Evolutionary conservation across 768 basidiomycete genomes (phyloP), one percentile per base, ranked within the genome.

Genomic region (Gloeophyllum trabeum): DNA sequence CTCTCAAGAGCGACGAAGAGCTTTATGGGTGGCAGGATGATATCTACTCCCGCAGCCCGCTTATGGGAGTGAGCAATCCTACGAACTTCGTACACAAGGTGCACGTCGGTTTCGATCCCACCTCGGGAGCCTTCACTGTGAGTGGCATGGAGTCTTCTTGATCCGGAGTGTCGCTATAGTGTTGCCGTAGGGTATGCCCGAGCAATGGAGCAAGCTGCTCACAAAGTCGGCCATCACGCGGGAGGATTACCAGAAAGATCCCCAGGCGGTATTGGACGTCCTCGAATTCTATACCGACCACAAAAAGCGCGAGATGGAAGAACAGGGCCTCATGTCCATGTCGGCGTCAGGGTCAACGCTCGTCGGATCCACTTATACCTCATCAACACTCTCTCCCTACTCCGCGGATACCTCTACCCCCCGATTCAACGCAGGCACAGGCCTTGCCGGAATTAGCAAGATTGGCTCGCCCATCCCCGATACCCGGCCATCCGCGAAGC

Each of bases 11-110:
- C 49, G 93, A 99, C 56, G 90, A 93, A 51, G 94, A 99, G 54
- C 71, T 99, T n/a, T 99, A 99, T 53, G 81, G 81, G 14, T 98
- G 93, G 93, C 87, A 93, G 60, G 94, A 99, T 55, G 93, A 96
- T 57, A 82, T 99, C 46, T 97, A 98, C 62, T 77, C 76, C 4
- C 76, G 91, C 37, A 89, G 86, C 54, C 91, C 93, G 2, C 68
- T 92, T 39, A 88, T 93, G 80, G 90, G 94, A 21, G 87, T 93
- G 35, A 83, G 82, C 58, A 85, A 84, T 50, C 94, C 94, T 0
- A 97, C 93, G 5, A 94, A 99, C 61, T 98, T 99, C 56, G 90
- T 97, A 0, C 94, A 99, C 66, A 92, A 97, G 58, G 92, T 98
- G 2, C 94, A 98, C 61, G 94, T 98, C 43, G 93, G 92, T 2